phyloP scores from a whole-genome alignment of 371 early-diverging fungal genomes.

The Actinomucor elegans region DNA sequence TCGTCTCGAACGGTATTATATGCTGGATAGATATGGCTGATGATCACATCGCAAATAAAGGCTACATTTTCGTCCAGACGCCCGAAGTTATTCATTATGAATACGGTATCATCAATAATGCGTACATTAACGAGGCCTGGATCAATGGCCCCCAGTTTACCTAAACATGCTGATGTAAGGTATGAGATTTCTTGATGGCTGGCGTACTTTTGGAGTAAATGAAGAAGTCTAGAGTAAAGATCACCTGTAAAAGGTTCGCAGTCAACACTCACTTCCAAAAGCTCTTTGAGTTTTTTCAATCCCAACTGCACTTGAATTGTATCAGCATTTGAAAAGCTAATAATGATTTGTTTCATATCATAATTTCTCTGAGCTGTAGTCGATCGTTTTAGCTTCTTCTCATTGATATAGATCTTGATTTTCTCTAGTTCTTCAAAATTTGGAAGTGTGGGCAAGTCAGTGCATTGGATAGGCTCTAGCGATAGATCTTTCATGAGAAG shows the following conservation, averaged over 20 bases:
- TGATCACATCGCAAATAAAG: slow-evolving; percentile 67
- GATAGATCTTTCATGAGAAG: background rate
- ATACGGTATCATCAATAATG: slow-evolving; percentile 15
- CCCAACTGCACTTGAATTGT: slow-evolving; percentile 11
- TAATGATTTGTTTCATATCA: background rate
- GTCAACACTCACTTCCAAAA: background rate
- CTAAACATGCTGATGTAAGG: slow-evolving; percentile 57
- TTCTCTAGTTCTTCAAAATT: slow-evolving; percentile 18
- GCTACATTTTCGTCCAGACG: slow-evolving; percentile 48
- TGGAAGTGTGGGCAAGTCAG: slow-evolving; percentile 20
- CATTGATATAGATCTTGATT: background rate
- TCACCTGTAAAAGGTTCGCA: background rate
- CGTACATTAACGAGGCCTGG: slow-evolving; percentile 47
- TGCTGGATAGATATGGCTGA: slow-evolving; percentile 58
- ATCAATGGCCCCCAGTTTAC: slow-evolving; percentile 72
- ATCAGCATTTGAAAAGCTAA: slow-evolving; percentile 7
- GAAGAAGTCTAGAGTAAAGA: slow-evolving; percentile 20
- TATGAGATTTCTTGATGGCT: slow-evolving; percentile 14
- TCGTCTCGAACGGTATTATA: slow-evolving; percentile 56
- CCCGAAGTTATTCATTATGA: slow-evolving; percentile 40
- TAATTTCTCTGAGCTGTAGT: background rate
- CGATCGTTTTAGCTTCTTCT: no score
- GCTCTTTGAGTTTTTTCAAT: slow-evolving; percentile 17
- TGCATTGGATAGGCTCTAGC: background rate
- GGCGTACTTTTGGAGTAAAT: slow-evolving; percentile 25